A percentile compares a stretch with the other conserved stretches of the same genome.
These are phyloP conservation scores for Farysia itapuensis DNA, from an alignment of 1,284 basidiomycete genomes.

Conservation along the genomic window DNA sequence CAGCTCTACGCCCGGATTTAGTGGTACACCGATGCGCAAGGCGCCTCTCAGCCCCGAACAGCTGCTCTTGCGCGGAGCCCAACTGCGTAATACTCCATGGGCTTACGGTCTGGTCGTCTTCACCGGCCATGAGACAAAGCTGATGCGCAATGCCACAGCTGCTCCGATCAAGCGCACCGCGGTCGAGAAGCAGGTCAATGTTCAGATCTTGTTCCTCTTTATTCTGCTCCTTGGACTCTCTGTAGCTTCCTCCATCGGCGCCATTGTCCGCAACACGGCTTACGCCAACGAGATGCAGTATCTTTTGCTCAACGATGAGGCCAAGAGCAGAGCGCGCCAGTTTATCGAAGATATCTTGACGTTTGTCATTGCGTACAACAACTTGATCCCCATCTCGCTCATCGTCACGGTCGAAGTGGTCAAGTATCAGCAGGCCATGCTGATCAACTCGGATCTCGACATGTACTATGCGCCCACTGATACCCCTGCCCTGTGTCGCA, in stretches of 20 bases:
- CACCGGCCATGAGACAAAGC: slow-evolving; percentile 96
- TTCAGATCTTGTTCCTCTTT: slow-evolving; percentile 95
- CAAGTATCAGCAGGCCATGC: slow-evolving; percentile 93
- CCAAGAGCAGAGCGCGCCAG: slow-evolving; percentile 52
- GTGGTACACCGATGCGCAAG: slow-evolving; percentile 49
- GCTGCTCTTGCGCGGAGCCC: slow-evolving; percentile 87
- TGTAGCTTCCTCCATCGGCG: slow-evolving; percentile 86
- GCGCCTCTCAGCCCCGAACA: slow-evolving; percentile 93
- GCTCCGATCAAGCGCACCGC: slow-evolving; percentile 95
- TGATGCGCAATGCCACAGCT: slow-evolving; percentile 87
- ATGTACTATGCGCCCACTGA: slow-evolving; percentile 88
- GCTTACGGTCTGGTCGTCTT: slow-evolving; percentile 91
- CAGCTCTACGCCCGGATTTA: slow-evolving; percentile 50
- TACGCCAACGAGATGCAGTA: slow-evolving; percentile 50
- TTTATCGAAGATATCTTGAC: slow-evolving; percentile 81
- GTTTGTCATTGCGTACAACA: slow-evolving; percentile 98
- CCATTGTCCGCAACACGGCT: slow-evolving; percentile 67
- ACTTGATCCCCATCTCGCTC: slow-evolving; percentile 96
- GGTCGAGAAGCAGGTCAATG: slow-evolving; percentile 93
- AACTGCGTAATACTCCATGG: slow-evolving; percentile 95
- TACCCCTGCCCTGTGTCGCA: slow-evolving; percentile 93
- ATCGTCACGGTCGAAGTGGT: slow-evolving; percentile 99
- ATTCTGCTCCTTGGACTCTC: slow-evolving; percentile 82
- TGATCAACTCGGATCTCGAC: slow-evolving; percentile 86
- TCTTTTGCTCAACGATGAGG: slow-evolving; percentile 53